These are phyloP conservation scores for Eimeria sp. DNA, from an alignment of 169 alveolate species.

Conservation along the genomic window DNA sequence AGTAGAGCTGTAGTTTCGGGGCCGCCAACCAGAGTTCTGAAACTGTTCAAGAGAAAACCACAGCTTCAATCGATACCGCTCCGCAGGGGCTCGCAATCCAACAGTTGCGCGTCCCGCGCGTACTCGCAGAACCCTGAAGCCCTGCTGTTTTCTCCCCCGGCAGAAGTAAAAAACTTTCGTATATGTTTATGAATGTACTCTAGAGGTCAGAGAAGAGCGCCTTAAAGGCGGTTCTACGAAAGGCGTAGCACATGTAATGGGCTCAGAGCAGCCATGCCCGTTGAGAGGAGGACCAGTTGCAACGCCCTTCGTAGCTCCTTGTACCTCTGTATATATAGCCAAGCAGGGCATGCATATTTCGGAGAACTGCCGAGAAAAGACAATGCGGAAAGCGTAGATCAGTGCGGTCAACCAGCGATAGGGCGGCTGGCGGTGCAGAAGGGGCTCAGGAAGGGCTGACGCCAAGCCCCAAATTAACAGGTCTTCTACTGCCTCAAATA, in stretches of 20 bases:
- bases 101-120: slow-evolving; percentile 2
- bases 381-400: neutral
- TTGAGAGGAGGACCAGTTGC: neutral
- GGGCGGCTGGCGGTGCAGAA: slow-evolving; percentile 35
- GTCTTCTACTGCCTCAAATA: slow-evolving; percentile 14
- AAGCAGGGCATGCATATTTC: slow-evolving; percentile 2
- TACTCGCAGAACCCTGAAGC: neutral
- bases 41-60: neutral
- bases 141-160: slow-evolving; percentile 3
- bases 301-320: neutral
- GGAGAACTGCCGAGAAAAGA: slow-evolving; percentile 22
- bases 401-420: neutral
- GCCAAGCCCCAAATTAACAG: slow-evolving; percentile 58
- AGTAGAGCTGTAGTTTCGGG: neutral
- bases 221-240: neutral
- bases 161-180: neutral
- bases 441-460: slow-evolving; percentile 57
- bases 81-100: slow-evolving; percentile 1
- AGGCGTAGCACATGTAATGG: neutral
- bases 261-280: neutral
- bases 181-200: neutral
- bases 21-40: neutral
- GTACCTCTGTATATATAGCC: neutral
- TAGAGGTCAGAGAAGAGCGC: slow-evolving; percentile 1
- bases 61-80: neutral